Evolutionary conservation across 2,329 filamentous ascomycete species (phyloP).

Genomic region (Malbranchea cinnamomea): DNA sequence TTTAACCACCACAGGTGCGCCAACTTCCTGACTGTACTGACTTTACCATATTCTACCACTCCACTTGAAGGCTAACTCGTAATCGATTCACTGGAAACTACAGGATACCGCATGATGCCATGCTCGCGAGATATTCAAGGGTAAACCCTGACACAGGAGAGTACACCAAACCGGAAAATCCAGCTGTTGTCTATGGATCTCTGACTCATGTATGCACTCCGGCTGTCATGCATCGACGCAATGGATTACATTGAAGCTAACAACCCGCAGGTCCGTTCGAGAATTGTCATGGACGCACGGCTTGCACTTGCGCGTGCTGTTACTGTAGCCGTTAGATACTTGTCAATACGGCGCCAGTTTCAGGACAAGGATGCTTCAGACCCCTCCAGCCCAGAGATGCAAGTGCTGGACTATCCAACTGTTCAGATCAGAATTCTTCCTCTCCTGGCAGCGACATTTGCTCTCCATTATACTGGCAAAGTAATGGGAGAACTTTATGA

Average conservation of each 20-base stretch:
- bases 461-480: slow-evolving; percentile 29
- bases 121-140: slow-evolving; percentile 9
- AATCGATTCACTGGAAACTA: neutral
- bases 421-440: slow-evolving; percentile 40
- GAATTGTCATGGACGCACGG: slow-evolving; percentile 31
- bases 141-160: slow-evolving; percentile 8
- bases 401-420: slow-evolving; percentile 39
- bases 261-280: slow-evolving; percentile 10
- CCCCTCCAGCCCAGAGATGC: slow-evolving; percentile 23
- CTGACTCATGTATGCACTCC: slow-evolving; percentile 6
- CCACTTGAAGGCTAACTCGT: neutral
- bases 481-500: slow-evolving; percentile 38
- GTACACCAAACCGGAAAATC: slow-evolving; percentile 9
- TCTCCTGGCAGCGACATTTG: slow-evolving; percentile 38
- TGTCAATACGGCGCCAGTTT: slow-evolving; percentile 35
- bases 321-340: slow-evolving; percentile 38
- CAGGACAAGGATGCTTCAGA: slow-evolving; percentile 31
- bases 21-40: neutral
- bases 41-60: neutral
- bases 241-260: neutral
- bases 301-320: slow-evolving; percentile 38
- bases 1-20: slow-evolving; percentile 9
- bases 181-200: slow-evolving; percentile 9
- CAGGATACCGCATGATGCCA: slow-evolving; percentile 8
- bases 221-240: too few relatives aligned